These are phyloP conservation scores for Antrodiella citrinella DNA, from an alignment of 768 basidiomycete species.

Conservation along the genomic window DNA sequence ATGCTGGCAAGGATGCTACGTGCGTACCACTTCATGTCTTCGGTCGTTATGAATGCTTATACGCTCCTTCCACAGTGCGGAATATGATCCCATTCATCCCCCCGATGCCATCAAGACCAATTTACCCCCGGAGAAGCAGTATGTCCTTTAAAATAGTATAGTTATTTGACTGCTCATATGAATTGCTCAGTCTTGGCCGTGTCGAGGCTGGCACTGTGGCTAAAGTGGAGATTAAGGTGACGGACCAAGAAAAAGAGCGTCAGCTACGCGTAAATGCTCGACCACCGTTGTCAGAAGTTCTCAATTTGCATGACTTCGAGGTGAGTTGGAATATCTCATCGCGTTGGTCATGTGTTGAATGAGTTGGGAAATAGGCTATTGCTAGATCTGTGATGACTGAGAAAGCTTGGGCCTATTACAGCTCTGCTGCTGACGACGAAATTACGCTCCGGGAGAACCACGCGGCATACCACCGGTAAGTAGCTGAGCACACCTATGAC, in stretches of 20 bases:
- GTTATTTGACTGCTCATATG: slow-evolving; percentile 69
- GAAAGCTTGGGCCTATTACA: slow-evolving; percentile 25
- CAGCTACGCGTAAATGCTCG: slow-evolving; percentile 16
- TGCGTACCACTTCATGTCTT: slow-evolving; percentile 8
- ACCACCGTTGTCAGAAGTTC: slow-evolving; percentile 9
- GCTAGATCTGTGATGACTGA: slow-evolving; percentile 19
- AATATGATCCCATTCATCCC: slow-evolving; percentile 88
- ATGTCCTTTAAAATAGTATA: slow-evolving; percentile 4
- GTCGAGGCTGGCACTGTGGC: slow-evolving; percentile 22
- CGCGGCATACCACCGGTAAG: slow-evolving; percentile 79
- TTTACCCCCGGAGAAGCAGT: slow-evolving; percentile 77
- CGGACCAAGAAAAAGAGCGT: slow-evolving; percentile 21
- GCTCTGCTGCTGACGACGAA: slow-evolving; percentile 22
- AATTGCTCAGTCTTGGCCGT: slow-evolving; percentile 38
- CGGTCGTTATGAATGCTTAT: background rate
- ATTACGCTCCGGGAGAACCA: slow-evolving; percentile 65
- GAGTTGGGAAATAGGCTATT: slow-evolving; percentile 9
- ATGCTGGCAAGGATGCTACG: slow-evolving; percentile 47
- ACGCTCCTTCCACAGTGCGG: slow-evolving; percentile 23
- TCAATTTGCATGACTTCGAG: slow-evolving; percentile 24
- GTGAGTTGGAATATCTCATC: slow-evolving; percentile 10
- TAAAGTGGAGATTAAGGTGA: slow-evolving; percentile 9
- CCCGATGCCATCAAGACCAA: slow-evolving; percentile 72
- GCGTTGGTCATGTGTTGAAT: background rate
- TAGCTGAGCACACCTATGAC: too few relatives aligned